These are phyloP conservation scores for Cadophora sp. DNA, from an alignment of 2,329 filamentous ascomycete genomes.

Conservation along the genomic window DNA sequence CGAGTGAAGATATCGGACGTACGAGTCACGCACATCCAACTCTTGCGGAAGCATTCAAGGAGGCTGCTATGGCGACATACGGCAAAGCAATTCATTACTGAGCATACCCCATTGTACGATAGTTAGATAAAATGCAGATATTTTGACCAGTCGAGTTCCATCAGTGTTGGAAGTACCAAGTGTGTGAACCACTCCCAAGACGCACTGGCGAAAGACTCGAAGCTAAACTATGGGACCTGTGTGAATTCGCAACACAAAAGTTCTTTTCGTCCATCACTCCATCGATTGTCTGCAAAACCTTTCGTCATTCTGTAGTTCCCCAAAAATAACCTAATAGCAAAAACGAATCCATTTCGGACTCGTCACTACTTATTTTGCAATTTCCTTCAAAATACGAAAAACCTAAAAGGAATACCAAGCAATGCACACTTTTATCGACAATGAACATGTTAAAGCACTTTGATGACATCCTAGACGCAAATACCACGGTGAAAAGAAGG, in stretches of 20 bases:
- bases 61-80: slow-evolving; percentile 98
- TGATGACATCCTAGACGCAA: background rate
- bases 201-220: background rate
- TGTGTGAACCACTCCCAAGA: slow-evolving; percentile 8
- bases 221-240: background rate
- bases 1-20: slow-evolving; percentile 90
- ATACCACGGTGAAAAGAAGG: background rate
- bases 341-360: too few species aligned
- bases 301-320: too few species aligned
- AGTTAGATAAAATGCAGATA: slow-evolving; percentile 29
- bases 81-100: slow-evolving; percentile 96
- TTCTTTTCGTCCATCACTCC: too few species aligned
- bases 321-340: background rate
- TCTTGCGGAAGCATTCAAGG: slow-evolving; percentile 96
- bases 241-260: background rate
- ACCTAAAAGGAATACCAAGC: too few species aligned
- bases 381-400: too few species aligned
- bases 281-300: too few species aligned
- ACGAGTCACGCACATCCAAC: slow-evolving; percentile 93
- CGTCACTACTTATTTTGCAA: too few species aligned
- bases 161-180: background rate
- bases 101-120: slow-evolving; percentile 43
- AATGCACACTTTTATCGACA: background rate
- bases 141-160: slow-evolving; percentile 10
- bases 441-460: background rate